phyloP scores from a whole-genome alignment of 2,329 filamentous ascomycete genomes.

The Fusarium sublunatum region DNA sequence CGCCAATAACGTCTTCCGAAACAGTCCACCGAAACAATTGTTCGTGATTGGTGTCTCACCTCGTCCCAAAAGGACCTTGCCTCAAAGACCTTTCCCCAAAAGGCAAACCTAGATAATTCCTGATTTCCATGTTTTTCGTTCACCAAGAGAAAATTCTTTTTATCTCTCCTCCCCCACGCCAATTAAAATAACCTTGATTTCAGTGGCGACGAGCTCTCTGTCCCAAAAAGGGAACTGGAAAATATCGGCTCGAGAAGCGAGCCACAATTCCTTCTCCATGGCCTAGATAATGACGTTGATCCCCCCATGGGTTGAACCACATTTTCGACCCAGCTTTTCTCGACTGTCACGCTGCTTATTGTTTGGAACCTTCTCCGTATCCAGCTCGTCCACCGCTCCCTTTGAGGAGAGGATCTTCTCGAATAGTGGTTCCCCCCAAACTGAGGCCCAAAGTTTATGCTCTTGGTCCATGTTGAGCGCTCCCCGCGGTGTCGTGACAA shows the following conservation, averaged over 20 bases:
- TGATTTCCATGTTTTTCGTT: background rate
- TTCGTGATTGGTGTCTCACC: background rate
- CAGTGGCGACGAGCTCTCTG: background rate
- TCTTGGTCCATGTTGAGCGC: slow-evolving; percentile 9
- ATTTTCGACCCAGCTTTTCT: background rate
- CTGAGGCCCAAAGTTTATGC: slow-evolving; percentile 1
- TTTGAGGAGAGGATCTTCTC: slow-evolving; percentile 24
- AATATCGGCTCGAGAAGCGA: background rate
- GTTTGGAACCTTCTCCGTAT: slow-evolving; percentile 14
- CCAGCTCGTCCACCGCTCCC: slow-evolving; percentile 17
- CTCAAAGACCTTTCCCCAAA: too few species aligned
- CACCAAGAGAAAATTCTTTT: slow-evolving; percentile 7
- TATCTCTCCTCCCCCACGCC: slow-evolving; percentile 1
- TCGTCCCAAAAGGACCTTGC: background rate
- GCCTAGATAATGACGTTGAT: background rate
- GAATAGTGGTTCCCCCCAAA: slow-evolving; percentile 11
- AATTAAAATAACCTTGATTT: background rate
- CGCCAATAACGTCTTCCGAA: background rate
- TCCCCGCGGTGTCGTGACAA: slow-evolving; percentile 20
- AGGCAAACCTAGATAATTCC: background rate
- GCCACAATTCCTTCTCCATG: background rate
- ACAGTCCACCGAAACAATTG: slow-evolving; percentile 2
- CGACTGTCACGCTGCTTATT: background rate
- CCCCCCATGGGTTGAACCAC: background rate
- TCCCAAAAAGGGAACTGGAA: background rate